These are phyloP conservation scores for Ballota nigra DNA, from an alignment of 257 asterid species.

Conservation along the genomic window DNA sequence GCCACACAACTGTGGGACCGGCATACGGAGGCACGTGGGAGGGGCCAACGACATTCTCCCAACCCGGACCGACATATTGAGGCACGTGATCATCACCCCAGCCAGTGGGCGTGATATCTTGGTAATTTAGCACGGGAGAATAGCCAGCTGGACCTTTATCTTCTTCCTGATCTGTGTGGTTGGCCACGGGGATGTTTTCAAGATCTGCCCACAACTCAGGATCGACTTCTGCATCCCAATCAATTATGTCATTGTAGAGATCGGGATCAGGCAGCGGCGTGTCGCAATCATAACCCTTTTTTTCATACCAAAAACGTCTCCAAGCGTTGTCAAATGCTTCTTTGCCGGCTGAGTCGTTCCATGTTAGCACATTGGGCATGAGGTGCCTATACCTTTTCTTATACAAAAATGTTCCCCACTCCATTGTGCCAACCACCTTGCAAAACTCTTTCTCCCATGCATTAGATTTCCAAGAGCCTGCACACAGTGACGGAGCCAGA, in stretches of 20 bases:
- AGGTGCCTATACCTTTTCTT: slow-evolving; percentile 41
- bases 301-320: slow-evolving; percentile 50
- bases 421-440: slow-evolving; percentile 50
- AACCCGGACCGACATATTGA: not conserved
- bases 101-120: slow-evolving; percentile 36
- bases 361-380: slow-evolving; percentile 42
- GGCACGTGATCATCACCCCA: not conserved
- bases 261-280: slow-evolving; percentile 51
- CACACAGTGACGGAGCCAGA: no score
- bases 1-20: not conserved
- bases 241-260: slow-evolving; percentile 49
- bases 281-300: slow-evolving; percentile 45
- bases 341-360: slow-evolving; percentile 75
- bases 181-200: slow-evolving; percentile 23
- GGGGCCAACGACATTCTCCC: no score
- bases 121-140: slow-evolving; percentile 14
- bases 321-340: slow-evolving; percentile 64
- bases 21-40: not conserved
- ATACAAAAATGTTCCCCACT: slow-evolving; percentile 48
- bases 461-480: slow-evolving; percentile 50
- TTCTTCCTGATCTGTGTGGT: slow-evolving; percentile 21
- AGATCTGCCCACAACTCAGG: slow-evolving; percentile 31
- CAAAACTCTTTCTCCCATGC: slow-evolving; percentile 74
- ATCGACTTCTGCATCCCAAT: slow-evolving; percentile 51
- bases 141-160: slow-evolving; percentile 42